A percentile compares a stretch with the other conserved stretches of the same genome.
phyloP scores from a whole-genome alignment of 2,329 filamentous ascomycete species.

The Nannizziopsis barbatae region DNA sequence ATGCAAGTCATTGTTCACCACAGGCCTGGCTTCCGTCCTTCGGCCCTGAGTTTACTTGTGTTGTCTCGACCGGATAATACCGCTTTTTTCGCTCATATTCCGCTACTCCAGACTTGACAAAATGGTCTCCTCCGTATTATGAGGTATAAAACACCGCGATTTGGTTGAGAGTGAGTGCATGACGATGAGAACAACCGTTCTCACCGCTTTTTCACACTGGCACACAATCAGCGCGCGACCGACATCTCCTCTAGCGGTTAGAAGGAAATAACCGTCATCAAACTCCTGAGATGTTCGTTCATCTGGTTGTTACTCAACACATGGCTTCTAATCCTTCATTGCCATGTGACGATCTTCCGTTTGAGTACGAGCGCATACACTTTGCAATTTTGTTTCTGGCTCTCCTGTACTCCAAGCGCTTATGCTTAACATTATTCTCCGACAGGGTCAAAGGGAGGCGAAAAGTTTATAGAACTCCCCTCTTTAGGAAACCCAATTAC shows the following conservation, averaged over 20 bases:
- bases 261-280: too few species aligned
- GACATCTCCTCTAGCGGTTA: too few species aligned
- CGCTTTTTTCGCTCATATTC: background rate
- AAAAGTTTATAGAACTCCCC: slow-evolving; percentile 3
- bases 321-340: slow-evolving; percentile 4
- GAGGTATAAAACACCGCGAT: too few species aligned
- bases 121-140: too few species aligned
- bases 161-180: too few species aligned
- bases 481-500: background rate
- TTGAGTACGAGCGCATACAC: background rate
- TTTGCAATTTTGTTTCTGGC: background rate
- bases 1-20: slow-evolving; percentile 15
- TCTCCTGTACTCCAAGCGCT: background rate
- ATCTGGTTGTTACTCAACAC: slow-evolving; percentile 5
- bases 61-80: too few species aligned
- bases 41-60: background rate
- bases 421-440: slow-evolving; percentile 1
- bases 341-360: slow-evolving; percentile 7
- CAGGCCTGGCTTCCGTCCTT: slow-evolving; percentile 3
- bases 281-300: background rate
- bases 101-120: too few species aligned
- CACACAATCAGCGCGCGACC: too few species aligned
- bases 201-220: too few species aligned
- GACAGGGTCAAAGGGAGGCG: background rate
- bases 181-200: too few species aligned